Evolutionary conservation across 1,139 yeast genomes (phyloP), one percentile per base, ranked within the genome.

Genomic region (Candida gigantensis): DNA sequence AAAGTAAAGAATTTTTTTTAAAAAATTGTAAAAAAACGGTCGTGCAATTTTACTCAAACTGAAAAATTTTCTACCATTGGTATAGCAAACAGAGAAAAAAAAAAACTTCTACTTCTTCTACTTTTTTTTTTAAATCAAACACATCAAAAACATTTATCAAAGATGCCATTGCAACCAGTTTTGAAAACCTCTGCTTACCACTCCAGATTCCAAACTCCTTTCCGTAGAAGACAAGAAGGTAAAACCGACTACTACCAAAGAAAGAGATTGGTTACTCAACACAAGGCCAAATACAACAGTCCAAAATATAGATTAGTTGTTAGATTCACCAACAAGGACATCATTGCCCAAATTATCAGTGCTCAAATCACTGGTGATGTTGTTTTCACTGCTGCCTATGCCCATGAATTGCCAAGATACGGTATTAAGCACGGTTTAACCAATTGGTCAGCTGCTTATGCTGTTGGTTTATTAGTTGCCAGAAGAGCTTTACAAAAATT

Each of bases 191-290:
- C 95, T 62, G 94, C 97, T 58, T 92, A 94, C 92, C 89, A 82
- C 82, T 89, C 97, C 70, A 92, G 99, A 74, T 92, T 83, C 96
- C 99, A 92, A 81, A 92, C 98, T 71, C 97, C 97, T 59, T 92
- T 89, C 96, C 89, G 98, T 76, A 89, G 99, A 84, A 88, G 99
- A 86, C 89, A 95, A 72, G 97, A 94, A 78, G 99, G 98, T 79
- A 92, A 94, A 84, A 92, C 99, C 71, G 99, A 92, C 74, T 92
- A 90, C 96, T 92, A 90, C 84, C 97, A 95, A 75, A 92, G 99
- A 84, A 92, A 92, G 95, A 89, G 98, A 81, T 81, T 92, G 71
- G 94, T 92, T 68, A 81, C 97, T 64, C 99, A 92, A 81, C 97
- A 90, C 92, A 92, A 92, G 92, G 96, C 96, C 72, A 92, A 94